Evolutionary conservation across 2,329 filamentous ascomycete genomes (phyloP).

Genomic region (Phialemoniopsis sp.): DNA sequence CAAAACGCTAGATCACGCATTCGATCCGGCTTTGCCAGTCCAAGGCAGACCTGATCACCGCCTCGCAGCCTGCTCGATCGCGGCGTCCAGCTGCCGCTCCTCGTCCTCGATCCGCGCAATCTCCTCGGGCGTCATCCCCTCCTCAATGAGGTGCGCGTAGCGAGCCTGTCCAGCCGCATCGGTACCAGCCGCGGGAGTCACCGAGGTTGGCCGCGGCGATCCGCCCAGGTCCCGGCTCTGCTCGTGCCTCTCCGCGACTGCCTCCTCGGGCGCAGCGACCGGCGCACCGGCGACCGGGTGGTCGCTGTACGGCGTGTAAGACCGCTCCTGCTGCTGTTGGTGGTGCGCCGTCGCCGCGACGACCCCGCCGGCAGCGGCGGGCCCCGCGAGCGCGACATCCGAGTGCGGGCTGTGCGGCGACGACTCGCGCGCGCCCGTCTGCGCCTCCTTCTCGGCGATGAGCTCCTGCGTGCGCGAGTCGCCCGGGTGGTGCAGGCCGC

Average conservation of each 20-base stretch:
- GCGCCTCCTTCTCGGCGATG: constrained; percentile 41
- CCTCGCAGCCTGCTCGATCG: constrained; percentile 42
- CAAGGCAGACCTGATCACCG: no score
- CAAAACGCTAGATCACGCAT: no score
- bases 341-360: not conserved
- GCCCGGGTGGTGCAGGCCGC: constrained; percentile 6
- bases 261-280: not conserved
- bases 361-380: constrained; percentile 7
- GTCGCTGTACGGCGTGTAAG: constrained; percentile 7
- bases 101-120: constrained; percentile 53
- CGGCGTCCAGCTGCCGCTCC: constrained; percentile 51
- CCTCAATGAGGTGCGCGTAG: constrained; percentile 51
- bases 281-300: constrained; percentile 4
- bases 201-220: constrained; percentile 6
- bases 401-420: constrained; percentile 38
- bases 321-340: not conserved
- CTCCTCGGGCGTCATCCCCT: constrained; percentile 56
- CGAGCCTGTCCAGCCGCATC: constrained; percentile 20
- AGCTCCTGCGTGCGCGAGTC: constrained; percentile 24
- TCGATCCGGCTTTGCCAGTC: no score
- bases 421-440: constrained; percentile 24
- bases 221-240: not conserved
- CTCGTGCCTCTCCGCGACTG: constrained; percentile 1
- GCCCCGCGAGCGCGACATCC: constrained; percentile 24
- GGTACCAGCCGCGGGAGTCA: constrained; percentile 20